phyloP scores from a whole-genome alignment of 768 basidiomycete genomes.

The Kwoniella sp. region DNA sequence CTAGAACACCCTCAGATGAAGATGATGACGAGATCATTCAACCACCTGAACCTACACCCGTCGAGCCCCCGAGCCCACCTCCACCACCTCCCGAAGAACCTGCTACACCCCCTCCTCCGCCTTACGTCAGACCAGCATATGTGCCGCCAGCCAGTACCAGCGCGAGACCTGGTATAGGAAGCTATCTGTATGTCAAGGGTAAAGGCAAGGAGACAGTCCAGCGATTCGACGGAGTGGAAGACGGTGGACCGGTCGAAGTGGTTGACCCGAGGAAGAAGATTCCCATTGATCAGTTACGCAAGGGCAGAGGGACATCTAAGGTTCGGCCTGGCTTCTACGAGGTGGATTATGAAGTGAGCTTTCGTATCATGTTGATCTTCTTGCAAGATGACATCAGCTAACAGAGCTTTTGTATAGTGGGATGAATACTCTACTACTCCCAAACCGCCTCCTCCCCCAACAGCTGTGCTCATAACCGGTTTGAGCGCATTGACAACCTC shows the following conservation, averaged over 20 bases:
- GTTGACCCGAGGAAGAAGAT: slow-evolving; percentile 34
- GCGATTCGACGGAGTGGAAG: slow-evolving; percentile 31
- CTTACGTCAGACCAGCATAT: slow-evolving; percentile 34
- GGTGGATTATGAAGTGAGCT: slow-evolving; percentile 49
- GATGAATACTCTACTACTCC: slow-evolving; percentile 72
- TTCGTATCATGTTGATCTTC: neutral
- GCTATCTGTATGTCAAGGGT: slow-evolving; percentile 19
- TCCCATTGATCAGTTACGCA: slow-evolving; percentile 15
- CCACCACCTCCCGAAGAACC: slow-evolving; percentile 1
- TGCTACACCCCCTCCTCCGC: slow-evolving; percentile 24
- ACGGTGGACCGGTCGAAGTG: slow-evolving; percentile 15
- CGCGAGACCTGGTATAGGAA: slow-evolving; percentile 29
- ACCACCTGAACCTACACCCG: neutral
- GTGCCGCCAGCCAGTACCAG: slow-evolving; percentile 27
- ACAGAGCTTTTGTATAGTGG: slow-evolving; percentile 60
- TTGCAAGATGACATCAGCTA: neutral
- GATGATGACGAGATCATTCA: slow-evolving; percentile 21
- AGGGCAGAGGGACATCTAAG: slow-evolving; percentile 38
- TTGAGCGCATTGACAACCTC: slow-evolving; percentile 73
- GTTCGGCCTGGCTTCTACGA: slow-evolving; percentile 35
- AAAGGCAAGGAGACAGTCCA: slow-evolving; percentile 32
- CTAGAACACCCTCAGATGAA: slow-evolving; percentile 22
- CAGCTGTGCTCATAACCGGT: slow-evolving; percentile 69
- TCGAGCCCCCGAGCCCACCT: slow-evolving; percentile 21
- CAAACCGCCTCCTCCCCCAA: slow-evolving; percentile 65